Evolutionary conservation across 73 alveolate genomes (phyloP).

Genomic region (Urostyla sp.): DNA sequence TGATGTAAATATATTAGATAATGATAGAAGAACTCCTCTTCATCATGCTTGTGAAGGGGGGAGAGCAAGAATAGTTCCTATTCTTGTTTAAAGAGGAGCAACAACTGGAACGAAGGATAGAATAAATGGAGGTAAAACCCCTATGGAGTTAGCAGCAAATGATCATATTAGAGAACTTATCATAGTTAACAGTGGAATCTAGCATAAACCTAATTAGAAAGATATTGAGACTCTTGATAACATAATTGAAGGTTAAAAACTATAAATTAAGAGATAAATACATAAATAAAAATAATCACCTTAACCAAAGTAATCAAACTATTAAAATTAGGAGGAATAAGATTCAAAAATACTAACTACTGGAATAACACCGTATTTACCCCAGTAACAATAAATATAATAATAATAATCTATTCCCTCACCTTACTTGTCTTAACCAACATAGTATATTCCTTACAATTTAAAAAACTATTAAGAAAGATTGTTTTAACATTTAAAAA

Average conservation of each 20-base stretch:
- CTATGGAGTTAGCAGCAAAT: slow-evolving; percentile 77
- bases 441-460: slow-evolving; percentile 56
- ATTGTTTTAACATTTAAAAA: slow-evolving; percentile 68
- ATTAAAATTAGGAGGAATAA: background rate
- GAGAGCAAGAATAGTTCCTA: slow-evolving; percentile 75
- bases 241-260: too few relatives aligned
- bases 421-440: background rate
- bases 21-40: slow-evolving; percentile 78
- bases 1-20: slow-evolving; percentile 77
- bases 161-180: slow-evolving; percentile 69
- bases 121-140: slow-evolving; percentile 62
- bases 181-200: slow-evolving; percentile 52
- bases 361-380: background rate
- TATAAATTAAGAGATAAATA: too few relatives aligned
- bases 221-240: too few relatives aligned
- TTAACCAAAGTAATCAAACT: too few relatives aligned
- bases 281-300: too few relatives aligned
- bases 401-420: background rate
- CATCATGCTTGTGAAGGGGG: slow-evolving; percentile 85
- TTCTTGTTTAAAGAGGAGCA: slow-evolving; percentile 79
- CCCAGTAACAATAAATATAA: background rate
- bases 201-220: slow-evolving; percentile 36
- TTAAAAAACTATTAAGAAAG: slow-evolving; percentile 60
- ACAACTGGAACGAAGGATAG: slow-evolving; percentile 65
- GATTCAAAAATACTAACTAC: background rate